Evolutionary conservation across 306 rosid genomes (phyloP).

Genomic region (Acacia crassicarpa): DNA sequence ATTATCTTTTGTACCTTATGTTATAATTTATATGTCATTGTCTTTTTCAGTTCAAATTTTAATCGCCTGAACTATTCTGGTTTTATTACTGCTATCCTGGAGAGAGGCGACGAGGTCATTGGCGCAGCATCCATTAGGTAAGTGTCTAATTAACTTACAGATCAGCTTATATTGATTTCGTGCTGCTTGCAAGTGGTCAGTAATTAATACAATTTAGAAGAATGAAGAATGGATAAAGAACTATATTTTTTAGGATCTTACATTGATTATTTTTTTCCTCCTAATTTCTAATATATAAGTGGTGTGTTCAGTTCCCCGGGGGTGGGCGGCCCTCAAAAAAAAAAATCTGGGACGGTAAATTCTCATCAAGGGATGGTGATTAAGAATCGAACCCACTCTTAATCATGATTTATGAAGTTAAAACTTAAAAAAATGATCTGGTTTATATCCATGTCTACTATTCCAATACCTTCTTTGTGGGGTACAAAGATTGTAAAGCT

Average conservation of each 20-base stretch:
- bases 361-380: background rate
- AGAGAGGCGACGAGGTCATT: slow-evolving; percentile 64
- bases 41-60: slow-evolving; percentile 64
- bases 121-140: slow-evolving; percentile 72
- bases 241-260: background rate
- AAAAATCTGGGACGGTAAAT: too few relatives aligned
- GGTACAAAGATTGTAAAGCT: background rate
- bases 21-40: slow-evolving; percentile 10
- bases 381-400: background rate
- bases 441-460: background rate
- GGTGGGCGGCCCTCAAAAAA: too few relatives aligned
- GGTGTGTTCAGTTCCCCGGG: too few relatives aligned
- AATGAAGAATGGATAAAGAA: background rate
- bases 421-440: background rate
- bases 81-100: slow-evolving; percentile 69
- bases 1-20: background rate
- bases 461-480: background rate
- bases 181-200: background rate
- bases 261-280: background rate
- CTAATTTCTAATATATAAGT: background rate
- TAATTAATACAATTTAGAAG: background rate
- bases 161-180: background rate
- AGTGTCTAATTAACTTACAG: slow-evolving; percentile 7
- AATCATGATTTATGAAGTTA: background rate
- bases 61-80: slow-evolving; percentile 58